Conservation (phyloP, 1,284 basidiomycete species). For the Leccinum fallax region DNA sequence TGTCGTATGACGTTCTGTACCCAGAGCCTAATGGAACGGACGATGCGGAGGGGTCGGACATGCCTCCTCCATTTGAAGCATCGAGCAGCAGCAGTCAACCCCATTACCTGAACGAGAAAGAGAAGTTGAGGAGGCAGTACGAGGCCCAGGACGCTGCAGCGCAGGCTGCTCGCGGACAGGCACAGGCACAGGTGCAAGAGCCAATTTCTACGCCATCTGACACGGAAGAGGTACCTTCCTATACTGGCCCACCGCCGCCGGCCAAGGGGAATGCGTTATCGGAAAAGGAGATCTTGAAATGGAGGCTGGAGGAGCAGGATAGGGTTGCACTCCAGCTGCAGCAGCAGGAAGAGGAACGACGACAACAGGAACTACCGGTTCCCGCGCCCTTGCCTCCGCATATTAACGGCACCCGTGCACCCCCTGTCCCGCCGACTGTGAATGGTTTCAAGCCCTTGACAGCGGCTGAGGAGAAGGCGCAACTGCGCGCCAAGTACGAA, state of each 20-base stretch:
- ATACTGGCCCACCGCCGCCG: conserved; percentile 14
- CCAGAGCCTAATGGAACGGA: conserved; percentile 38
- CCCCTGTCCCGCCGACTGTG: conserved; percentile 24
- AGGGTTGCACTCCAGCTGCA: conserved; percentile 30
- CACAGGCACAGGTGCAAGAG: conserved; percentile 10
- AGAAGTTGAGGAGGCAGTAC: conserved; percentile 44
- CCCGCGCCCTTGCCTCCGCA: conserved; percentile 35
- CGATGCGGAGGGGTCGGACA: conserved; percentile 31
- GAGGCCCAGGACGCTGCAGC: conserved; percentile 65
- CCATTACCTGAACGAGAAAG: conserved; percentile 39
- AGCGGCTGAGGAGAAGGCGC: conserved; percentile 77
- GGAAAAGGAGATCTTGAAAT: conserved; percentile 58
- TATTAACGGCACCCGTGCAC: conserved; percentile 22
- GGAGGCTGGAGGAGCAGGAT: conserved; percentile 50
- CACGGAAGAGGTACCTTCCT: conserved; percentile 21
- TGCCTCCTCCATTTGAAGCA: conserved; percentile 54
- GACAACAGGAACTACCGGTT: conserved; percentile 1
- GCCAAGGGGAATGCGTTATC: conserved; percentile 36
- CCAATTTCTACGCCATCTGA: conserved; percentile 29
- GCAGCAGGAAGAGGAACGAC: conserved; percentile 1
- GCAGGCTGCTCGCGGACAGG: conserved; percentile 17
- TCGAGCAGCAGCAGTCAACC: conserved; percentile 34
- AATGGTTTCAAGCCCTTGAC: conserved; percentile 48
- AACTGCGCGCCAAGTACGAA: conserved; percentile 62
- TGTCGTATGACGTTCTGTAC: conserved; percentile 61